Evolutionary conservation across 139 green algal genomes (phyloP).

Genomic region (Picochlorum costavermella): DNA sequence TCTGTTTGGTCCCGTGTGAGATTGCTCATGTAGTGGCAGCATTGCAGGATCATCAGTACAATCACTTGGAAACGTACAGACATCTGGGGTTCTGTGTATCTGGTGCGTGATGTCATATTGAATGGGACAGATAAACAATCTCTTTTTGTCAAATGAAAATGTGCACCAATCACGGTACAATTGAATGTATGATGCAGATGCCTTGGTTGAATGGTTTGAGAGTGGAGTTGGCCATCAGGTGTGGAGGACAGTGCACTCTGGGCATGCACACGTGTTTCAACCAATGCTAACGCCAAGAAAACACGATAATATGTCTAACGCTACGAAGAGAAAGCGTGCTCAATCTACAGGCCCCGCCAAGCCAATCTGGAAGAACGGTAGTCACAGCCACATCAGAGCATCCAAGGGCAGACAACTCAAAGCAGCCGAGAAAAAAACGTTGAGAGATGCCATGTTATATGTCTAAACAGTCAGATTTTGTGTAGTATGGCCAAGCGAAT

Average conservation of each 20-base stretch:
- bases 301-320: not conserved
- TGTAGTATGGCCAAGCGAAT: too few relatives aligned
- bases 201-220: conserved; percentile 6
- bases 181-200: conserved; percentile 1
- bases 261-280: not conserved
- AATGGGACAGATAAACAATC: not conserved
- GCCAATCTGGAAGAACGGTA: not conserved
- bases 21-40: not conserved
- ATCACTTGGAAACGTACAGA: conserved; percentile 6
- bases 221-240: conserved; percentile 1
- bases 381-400: not conserved
- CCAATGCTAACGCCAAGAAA: not conserved
- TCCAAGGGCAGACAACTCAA: conserved; percentile 4
- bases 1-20: not conserved
- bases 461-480: too few relatives aligned
- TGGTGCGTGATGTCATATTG: not conserved
- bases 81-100: not conserved
- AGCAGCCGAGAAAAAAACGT: too few relatives aligned
- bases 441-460: too few relatives aligned
- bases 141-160: too few relatives aligned
- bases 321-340: conserved; percentile 2
- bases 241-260: conserved; percentile 3
- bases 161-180: not conserved
- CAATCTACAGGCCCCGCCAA: not conserved
- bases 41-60: conserved; percentile 5